Evolutionary conservation across 768 basidiomycete species (phyloP), one percentile per base, ranked within the genome.

Genomic region (Tephrocybe sp.): DNA sequence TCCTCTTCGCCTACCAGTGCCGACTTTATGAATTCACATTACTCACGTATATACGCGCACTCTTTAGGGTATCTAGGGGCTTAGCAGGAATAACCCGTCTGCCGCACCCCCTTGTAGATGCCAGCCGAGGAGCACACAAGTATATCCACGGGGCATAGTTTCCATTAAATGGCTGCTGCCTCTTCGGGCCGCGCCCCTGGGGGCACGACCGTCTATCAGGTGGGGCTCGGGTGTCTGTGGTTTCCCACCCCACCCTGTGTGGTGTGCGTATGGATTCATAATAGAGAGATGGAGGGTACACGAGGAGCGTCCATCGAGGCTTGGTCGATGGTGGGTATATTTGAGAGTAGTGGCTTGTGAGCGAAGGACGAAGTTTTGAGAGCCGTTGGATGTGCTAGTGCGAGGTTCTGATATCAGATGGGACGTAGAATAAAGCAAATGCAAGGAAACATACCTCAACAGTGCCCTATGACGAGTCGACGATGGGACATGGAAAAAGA

Each of bases 251-350:
- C 46, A 39, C 47, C 47, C 16, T 47, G 27, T 47, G 47, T 39
- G 47, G 37, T 47, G 47, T 39, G 28, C 37, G 47, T 2, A 47
- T 18, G 47, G 47, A 47, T 47, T 38, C 47, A 25, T 47, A 47
- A 47, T 15, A n/a, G 8, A 18, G 18, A 5, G n/a, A 27, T 24
- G 5, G 27, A 28, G 35, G 39, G 47, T 19, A 5, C n/a, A 26
- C 11, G 36, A 22, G 27, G 37, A 39, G 28, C 21, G 37, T 31
- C 24, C 15, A 19, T 12, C 8, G 28, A 31, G 30, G 35, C 11
- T 37, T 25, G n/a, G 15, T 11, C 4, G 15, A 9, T 21, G 7
- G 16, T 16, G 6, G 16, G 11, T 3, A 22, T 46, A 13, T n/a
- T 5, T 25, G 32, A 3, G 25, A 46, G 24, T n/a, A n/a, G n/a